Percentiles rank a stretch among this genome's conserved stretches.
phyloP scores from a whole-genome alignment of 768 basidiomycete genomes.

The Podaxis sp. region DNA sequence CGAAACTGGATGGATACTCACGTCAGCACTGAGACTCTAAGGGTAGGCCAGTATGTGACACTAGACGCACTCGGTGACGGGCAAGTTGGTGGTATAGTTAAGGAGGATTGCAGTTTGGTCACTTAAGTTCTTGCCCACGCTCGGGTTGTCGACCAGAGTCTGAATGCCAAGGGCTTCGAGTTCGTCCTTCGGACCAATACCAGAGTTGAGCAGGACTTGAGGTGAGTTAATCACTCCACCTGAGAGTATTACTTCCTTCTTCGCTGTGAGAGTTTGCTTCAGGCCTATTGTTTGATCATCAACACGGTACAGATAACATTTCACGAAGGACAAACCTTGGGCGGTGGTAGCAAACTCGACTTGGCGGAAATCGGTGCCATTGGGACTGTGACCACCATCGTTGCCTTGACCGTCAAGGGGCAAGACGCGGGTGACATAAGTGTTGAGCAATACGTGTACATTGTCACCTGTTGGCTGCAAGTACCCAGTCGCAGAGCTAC shows the following conservation, averaged over 20 bases:
- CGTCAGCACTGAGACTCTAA: neutral
- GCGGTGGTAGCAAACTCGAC: neutral
- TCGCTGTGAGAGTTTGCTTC: slow-evolving; percentile 12
- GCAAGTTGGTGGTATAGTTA: neutral
- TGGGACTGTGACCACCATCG: neutral
- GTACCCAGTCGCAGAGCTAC: neutral
- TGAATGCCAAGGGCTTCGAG: slow-evolving; percentile 9
- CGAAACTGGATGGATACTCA: neutral
- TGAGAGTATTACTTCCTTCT: slow-evolving; percentile 25
- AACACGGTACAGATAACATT: neutral
- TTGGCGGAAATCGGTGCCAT: neutral
- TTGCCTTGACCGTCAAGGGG: neutral
- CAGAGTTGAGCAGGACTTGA: slow-evolving; percentile 18
- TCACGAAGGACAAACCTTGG: neutral
- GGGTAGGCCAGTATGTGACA: neutral
- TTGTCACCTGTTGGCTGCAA: neutral
- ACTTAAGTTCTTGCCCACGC: slow-evolving; percentile 15
- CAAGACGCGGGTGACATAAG: neutral
- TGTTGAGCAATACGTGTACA: neutral
- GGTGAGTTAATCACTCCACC: slow-evolving; percentile 26
- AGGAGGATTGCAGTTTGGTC: slow-evolving; percentile 9
- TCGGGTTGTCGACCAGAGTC: slow-evolving; percentile 14
- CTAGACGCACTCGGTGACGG: neutral
- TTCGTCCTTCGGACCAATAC: slow-evolving; percentile 17
- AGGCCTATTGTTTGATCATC: neutral